Percentiles rank a stretch among this genome's conserved stretches.
Conservation (phyloP, 257 asterid genomes). For the Handroanthus guayacan region DNA sequence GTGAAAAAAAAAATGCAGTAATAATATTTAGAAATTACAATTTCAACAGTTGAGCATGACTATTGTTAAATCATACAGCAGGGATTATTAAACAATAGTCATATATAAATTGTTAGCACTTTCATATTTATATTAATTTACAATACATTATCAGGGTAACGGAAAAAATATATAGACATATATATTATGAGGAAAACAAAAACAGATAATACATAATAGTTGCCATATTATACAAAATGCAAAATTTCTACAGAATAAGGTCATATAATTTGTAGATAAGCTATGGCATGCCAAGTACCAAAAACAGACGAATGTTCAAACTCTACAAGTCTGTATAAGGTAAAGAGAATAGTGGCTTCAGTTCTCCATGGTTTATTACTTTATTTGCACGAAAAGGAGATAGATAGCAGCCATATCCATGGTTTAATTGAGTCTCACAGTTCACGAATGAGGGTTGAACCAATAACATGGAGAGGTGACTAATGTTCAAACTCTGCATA, state of each 20-base stretch:
- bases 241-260: background rate
- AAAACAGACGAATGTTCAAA: background rate
- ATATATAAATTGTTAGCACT: too few relatives aligned
- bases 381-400: background rate
- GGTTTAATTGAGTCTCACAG: too few relatives aligned
- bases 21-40: background rate
- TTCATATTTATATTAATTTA: too few relatives aligned
- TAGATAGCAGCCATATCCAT: background rate
- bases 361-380: background rate
- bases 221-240: too few relatives aligned
- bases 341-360: background rate
- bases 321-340: background rate
- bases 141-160: too few relatives aligned
- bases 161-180: too few relatives aligned
- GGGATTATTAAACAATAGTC: background rate
- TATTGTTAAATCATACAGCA: slow-evolving; percentile 2
- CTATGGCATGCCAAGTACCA: background rate
- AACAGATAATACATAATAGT: too few relatives aligned
- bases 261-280: background rate
- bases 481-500: background rate
- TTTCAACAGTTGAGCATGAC: background rate
- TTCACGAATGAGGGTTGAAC: too few relatives aligned
- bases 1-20: slow-evolving; percentile 10
- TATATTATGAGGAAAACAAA: too few relatives aligned
- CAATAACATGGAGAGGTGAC: too few relatives aligned